These are phyloP conservation scores for Articulospora tetracladia DNA, from an alignment of 495 filamentous ascomycete genomes.

Conservation along the genomic window DNA sequence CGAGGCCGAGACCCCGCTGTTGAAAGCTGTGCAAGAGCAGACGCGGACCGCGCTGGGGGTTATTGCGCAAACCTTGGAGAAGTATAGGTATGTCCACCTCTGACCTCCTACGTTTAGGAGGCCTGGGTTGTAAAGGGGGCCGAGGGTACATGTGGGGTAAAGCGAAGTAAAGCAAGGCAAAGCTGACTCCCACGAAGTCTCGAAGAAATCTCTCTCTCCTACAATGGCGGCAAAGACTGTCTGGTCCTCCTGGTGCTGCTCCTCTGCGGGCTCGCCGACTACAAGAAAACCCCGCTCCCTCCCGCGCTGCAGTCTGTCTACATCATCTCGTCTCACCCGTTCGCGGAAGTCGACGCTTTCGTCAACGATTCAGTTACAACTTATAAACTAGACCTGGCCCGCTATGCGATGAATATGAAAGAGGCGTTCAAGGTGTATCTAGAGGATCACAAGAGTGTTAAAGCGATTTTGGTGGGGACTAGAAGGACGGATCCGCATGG, in stretches of 20 bases:
- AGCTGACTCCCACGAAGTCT: slow-evolving; percentile 43
- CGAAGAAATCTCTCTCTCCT: slow-evolving; percentile 81
- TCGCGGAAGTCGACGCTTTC: slow-evolving; percentile 81
- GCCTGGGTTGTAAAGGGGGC: background rate
- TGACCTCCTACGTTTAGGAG: background rate
- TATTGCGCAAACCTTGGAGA: slow-evolving; percentile 63
- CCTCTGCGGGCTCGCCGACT: slow-evolving; percentile 18
- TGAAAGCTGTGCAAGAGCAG: slow-evolving; percentile 68
- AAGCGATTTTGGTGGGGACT: slow-evolving; percentile 91
- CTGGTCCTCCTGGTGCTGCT: slow-evolving; percentile 19
- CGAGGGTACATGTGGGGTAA: background rate
- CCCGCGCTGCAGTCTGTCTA: slow-evolving; percentile 73
- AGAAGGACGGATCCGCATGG: slow-evolving; percentile 91
- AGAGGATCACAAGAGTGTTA: slow-evolving; percentile 52
- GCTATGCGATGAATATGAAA: slow-evolving; percentile 76
- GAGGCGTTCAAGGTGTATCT: slow-evolving; percentile 77
- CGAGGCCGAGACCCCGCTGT: slow-evolving; percentile 48
- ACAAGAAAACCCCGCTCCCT: slow-evolving; percentile 27
- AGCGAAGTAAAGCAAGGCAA: background rate
- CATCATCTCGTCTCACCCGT: slow-evolving; percentile 76
- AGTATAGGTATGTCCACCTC: slow-evolving; percentile 55
- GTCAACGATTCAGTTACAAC: slow-evolving; percentile 55
- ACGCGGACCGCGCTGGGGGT: slow-evolving; percentile 66
- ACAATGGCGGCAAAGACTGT: slow-evolving; percentile 98
- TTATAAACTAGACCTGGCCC: slow-evolving; percentile 75